Percentiles rank a stretch among this genome's conserved stretches.
Conservation (phyloP, 257 asterid genomes). For the Solanum tarapatanum region DNA sequence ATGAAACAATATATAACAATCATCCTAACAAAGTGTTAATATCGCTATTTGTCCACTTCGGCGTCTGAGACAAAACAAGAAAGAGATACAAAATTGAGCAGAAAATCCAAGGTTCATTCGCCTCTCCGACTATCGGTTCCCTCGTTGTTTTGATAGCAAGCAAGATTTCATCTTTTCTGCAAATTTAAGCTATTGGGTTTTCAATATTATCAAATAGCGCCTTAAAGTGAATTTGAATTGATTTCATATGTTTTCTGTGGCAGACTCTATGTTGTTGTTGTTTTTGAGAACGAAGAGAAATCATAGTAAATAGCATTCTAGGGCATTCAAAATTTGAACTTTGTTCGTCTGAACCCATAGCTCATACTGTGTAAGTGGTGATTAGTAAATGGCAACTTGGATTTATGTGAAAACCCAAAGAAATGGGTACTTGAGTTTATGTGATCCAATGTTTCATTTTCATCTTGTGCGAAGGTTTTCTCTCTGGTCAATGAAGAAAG, state of each 20-base stretch:
- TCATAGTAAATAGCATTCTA: neutral
- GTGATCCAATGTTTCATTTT: slow-evolving; percentile 1
- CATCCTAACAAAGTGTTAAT: no score
- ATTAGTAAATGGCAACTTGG: slow-evolving; percentile 17
- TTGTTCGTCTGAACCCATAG: neutral
- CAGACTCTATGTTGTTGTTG: neutral
- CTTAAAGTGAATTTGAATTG: neutral
- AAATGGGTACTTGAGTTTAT: slow-evolving; percentile 7
- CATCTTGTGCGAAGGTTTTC: slow-evolving; percentile 28
- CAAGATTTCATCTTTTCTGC: neutral
- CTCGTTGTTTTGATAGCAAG: neutral
- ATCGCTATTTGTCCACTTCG: neutral
- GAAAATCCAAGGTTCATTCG: neutral
- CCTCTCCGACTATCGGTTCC: neutral
- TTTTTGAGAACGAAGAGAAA: neutral
- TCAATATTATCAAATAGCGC: neutral
- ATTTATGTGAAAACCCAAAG: slow-evolving; percentile 5
- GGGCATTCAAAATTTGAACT: neutral
- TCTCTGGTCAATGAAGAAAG: slow-evolving; percentile 95
- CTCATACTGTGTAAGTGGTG: neutral
- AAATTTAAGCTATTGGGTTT: neutral
- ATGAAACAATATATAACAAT: no score
- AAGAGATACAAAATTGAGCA: neutral
- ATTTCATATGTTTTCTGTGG: neutral
- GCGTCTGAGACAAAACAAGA: neutral